Conservation (phyloP, 129 eudicot genomes). For the Flaveria bidentis region DNA sequence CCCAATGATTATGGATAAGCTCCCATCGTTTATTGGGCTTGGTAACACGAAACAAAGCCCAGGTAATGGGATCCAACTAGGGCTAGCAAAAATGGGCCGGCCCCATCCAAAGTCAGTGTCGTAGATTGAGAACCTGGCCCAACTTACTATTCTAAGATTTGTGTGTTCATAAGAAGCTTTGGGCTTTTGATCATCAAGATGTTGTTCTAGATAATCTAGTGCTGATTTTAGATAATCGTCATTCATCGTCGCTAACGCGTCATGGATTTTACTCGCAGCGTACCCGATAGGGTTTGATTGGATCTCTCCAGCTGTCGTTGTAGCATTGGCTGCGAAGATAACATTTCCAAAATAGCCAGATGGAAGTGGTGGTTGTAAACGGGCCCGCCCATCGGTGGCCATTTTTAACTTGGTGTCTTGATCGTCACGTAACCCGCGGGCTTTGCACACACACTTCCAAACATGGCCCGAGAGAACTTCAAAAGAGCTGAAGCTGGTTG, state of each 20-base stretch:
- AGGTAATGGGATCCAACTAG: not conserved
- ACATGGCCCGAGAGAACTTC: conserved; percentile 21
- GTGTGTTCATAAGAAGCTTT: not conserved
- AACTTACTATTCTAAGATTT: conserved; percentile 17
- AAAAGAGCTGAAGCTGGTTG: conserved; percentile 8
- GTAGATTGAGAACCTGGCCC: not conserved
- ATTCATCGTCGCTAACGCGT: conserved; percentile 5
- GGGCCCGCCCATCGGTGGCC: conserved; percentile 14
- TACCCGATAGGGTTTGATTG: conserved; percentile 13
- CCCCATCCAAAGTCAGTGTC: conserved; percentile 21
- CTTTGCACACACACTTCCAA: conserved; percentile 29
- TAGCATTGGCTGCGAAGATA: not conserved
- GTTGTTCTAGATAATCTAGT: not conserved
- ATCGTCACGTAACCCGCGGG: not conserved
- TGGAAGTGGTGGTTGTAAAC: conserved; percentile 16
- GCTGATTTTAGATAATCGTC: conserved; percentile 17
- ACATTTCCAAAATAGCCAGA: conserved; percentile 18
- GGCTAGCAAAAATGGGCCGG: conserved; percentile 11
- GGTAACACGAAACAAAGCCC: conserved; percentile 12
- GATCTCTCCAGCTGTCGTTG: not conserved
- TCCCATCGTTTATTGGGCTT: conserved; percentile 15
- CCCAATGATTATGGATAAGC: not conserved
- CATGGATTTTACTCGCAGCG: conserved; percentile 23
- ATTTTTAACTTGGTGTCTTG: conserved; percentile 5
- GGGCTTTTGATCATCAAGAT: not conserved